phyloP scores from a whole-genome alignment of 2,329 filamentous ascomycete genomes.

The Ophiostoma montium region DNA sequence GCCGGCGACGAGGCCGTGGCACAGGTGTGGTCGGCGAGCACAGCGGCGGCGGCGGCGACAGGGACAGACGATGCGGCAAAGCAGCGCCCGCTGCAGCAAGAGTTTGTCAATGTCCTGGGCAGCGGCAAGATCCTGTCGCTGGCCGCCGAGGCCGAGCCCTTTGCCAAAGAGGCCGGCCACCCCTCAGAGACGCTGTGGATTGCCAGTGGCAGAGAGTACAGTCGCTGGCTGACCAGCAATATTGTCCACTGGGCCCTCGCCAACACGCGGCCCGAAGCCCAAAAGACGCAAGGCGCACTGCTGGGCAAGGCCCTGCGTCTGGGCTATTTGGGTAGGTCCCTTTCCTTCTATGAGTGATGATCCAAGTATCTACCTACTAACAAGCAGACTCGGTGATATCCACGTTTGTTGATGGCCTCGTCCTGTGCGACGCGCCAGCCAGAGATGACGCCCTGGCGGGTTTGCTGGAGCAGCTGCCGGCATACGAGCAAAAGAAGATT shows the following conservation, averaged over 20 bases:
- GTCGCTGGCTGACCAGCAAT: conserved; percentile 56
- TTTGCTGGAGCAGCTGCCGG: conserved; percentile 24
- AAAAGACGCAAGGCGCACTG: conserved; percentile 31
- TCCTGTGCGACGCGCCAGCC: conserved; percentile 12
- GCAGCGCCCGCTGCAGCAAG: conserved; percentile 24
- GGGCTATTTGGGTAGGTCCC: conserved; percentile 52
- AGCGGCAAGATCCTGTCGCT: conserved; percentile 36
- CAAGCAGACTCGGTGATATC: conserved; percentile 29
- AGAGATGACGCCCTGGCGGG: conserved; percentile 17
- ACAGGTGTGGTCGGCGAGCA: conserved; percentile 24
- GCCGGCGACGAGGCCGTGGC: conserved; percentile 22
- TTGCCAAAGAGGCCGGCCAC: conserved; percentile 24
- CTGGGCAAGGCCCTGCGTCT: conserved; percentile 50
- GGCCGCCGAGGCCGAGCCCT: conserved; percentile 40
- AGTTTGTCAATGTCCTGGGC: conserved; percentile 32
- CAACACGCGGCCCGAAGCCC: conserved; percentile 21
- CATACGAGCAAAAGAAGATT: conserved; percentile 30
- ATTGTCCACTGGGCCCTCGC: conserved; percentile 32
- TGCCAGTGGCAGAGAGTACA: conserved; percentile 48
- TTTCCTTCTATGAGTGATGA: neutral
- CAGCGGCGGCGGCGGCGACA: conserved; percentile 6
- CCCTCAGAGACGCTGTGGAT: no score
- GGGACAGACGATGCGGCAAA: conserved; percentile 15
- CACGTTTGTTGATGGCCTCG: conserved; percentile 21
- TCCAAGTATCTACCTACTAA: neutral